A percentile compares a stretch with the other conserved stretches of the same genome.
phyloP scores from a whole-genome alignment of 345 rosid genomes.

The Aegle marmelos region DNA sequence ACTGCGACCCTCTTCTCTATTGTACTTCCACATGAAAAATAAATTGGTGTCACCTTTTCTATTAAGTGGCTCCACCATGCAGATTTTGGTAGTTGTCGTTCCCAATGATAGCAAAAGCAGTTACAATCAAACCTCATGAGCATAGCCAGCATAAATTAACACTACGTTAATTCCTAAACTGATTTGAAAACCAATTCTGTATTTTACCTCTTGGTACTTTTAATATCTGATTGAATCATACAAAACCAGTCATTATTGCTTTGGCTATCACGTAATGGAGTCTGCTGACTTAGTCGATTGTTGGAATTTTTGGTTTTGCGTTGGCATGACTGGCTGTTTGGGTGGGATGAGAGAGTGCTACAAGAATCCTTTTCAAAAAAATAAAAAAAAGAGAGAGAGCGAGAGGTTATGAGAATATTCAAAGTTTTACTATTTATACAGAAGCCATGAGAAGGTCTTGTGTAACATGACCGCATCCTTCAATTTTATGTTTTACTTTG shows the following conservation, averaged over 20 bases:
- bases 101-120: not conserved
- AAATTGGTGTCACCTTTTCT: not conserved
- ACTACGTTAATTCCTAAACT: not conserved
- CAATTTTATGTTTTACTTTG: not conserved
- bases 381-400: too few species aligned
- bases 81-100: not conserved
- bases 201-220: not conserved
- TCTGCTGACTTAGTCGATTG: not conserved
- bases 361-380: too few species aligned
- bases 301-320: not conserved
- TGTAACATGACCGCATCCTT: not conserved
- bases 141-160: too few species aligned
- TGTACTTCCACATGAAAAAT: not conserved
- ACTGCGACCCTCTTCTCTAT: too few species aligned
- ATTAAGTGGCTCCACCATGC: not conserved
- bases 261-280: not conserved
- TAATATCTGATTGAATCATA: not conserved
- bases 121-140: too few species aligned
- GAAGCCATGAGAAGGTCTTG: not conserved
- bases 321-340: not conserved
- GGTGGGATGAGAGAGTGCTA: not conserved
- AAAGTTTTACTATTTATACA: not conserved
- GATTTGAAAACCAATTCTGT: constrained; percentile 4
- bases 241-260: not conserved
- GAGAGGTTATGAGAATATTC: not conserved